These are phyloP conservation scores for Irpex sp. DNA, from an alignment of 1,284 basidiomycete genomes.

Conservation along the genomic window DNA sequence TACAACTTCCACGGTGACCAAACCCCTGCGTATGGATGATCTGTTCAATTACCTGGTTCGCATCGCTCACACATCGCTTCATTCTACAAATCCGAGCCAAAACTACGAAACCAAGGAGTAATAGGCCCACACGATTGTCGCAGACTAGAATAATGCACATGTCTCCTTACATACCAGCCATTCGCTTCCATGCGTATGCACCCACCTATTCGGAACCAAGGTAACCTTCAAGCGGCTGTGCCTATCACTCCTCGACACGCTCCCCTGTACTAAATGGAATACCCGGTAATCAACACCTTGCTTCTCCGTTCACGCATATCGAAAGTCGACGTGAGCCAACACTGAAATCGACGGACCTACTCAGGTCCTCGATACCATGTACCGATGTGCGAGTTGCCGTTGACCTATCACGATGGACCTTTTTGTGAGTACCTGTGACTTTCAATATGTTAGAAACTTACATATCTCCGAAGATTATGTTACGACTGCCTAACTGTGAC, in stretches of 20 bases:
- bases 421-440: not conserved
- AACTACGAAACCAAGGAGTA: not conserved
- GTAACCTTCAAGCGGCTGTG: not conserved
- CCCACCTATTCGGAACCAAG: not conserved
- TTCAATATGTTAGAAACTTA: not conserved
- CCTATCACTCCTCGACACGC: not conserved
- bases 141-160: not conserved
- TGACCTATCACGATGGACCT: not conserved
- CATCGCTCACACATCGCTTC: too few species aligned
- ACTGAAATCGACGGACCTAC: not conserved
- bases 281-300: not conserved
- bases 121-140: not conserved
- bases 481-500: not conserved
- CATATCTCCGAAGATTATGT: not conserved
- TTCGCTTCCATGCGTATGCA: not conserved
- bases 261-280: not conserved
- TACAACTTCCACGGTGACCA: too few species aligned
- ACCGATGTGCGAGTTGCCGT: not conserved
- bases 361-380: not conserved
- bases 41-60: too few species aligned
- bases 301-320: not conserved
- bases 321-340: not conserved
- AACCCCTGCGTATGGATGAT: too few species aligned
- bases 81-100: too few species aligned
- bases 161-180: not conserved